phyloP scores from a whole-genome alignment of 2,329 filamentous ascomycete genomes.

The Fusarium chaquense region DNA sequence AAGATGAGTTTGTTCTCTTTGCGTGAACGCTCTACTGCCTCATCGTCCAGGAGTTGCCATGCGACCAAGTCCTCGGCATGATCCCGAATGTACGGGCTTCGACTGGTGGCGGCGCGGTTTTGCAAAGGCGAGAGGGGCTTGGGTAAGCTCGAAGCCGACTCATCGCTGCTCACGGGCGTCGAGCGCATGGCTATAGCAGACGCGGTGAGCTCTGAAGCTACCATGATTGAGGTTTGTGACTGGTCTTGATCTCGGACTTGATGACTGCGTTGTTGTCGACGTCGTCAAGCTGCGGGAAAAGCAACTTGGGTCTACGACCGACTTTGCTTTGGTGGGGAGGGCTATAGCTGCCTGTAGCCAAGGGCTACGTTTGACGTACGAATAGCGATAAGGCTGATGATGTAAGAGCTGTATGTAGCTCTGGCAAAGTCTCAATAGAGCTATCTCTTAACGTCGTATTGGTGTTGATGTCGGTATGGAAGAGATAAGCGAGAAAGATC shows the following conservation, averaged over 20 bases:
- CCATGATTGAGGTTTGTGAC: constrained; percentile 46
- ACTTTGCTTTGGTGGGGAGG: constrained; percentile 22
- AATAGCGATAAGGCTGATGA: constrained; percentile 29
- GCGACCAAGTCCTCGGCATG: constrained; percentile 86
- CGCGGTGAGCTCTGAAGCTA: constrained; percentile 55
- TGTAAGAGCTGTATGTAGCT: constrained; percentile 33
- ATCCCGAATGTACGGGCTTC: constrained; percentile 72
- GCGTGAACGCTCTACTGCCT: constrained; percentile 81
- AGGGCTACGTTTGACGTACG: constrained; percentile 3
- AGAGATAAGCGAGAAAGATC: constrained; percentile 16
- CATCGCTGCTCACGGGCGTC: constrained; percentile 41
- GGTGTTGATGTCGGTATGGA: neutral
- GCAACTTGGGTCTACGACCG: constrained; percentile 11
- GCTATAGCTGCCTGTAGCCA: constrained; percentile 11
- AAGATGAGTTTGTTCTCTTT: constrained; percentile 90
- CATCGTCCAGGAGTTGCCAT: constrained; percentile 90
- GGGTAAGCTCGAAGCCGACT: constrained; percentile 33
- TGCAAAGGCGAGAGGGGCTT: constrained; percentile 46
- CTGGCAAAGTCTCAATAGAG: neutral
- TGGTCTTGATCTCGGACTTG: neutral
- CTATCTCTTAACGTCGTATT: constrained; percentile 1
- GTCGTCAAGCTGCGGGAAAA: constrained; percentile 20
- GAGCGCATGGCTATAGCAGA: constrained; percentile 52
- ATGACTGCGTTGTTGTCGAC: neutral
- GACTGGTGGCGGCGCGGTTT: constrained; percentile 55